phyloP scores from a whole-genome alignment of 1,139 yeast species.

The Saccharomyces hybrid region DNA sequence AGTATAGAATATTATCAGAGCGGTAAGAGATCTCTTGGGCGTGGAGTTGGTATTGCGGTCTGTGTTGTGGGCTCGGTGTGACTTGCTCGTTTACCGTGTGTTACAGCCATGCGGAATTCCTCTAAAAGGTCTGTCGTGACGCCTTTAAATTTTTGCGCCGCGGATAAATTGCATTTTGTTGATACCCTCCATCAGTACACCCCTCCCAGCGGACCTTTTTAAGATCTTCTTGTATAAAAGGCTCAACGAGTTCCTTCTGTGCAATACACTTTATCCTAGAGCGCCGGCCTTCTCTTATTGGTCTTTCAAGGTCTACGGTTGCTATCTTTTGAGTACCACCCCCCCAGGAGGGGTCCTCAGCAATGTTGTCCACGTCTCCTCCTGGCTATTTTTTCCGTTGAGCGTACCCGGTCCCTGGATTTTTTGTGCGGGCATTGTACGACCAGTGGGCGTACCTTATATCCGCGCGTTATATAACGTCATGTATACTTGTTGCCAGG shows the following conservation, averaged over 20 bases:
- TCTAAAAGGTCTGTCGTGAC: not conserved
- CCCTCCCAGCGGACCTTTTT: not conserved
- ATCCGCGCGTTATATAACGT: not conserved
- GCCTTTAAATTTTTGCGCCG: not conserved
- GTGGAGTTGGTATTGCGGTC: not conserved
- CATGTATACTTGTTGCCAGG: not conserved
- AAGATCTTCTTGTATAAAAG: not conserved
- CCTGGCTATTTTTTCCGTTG: not conserved
- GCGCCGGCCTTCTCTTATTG: too few relatives aligned
- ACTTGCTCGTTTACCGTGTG: not conserved
- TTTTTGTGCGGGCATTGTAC: not conserved
- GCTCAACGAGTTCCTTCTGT: not conserved
- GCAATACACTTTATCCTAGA: too few relatives aligned
- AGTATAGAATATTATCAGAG: too few relatives aligned
- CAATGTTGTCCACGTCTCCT: not conserved
- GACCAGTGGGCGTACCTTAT: not conserved
- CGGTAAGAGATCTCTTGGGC: too few relatives aligned
- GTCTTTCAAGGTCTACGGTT: too few relatives aligned
- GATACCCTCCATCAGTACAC: not conserved
- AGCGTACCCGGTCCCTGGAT: not conserved
- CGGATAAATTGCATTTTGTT: not conserved
- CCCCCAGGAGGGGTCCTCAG: too few relatives aligned
- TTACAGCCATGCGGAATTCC: not conserved
- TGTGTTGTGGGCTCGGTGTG: not conserved
- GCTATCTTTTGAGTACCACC: not conserved